A percentile compares a stretch with the other conserved stretches of the same genome.
Evolutionary conservation across 2,329 filamentous ascomycete genomes (phyloP).

Genomic region (Penicillium sp.): DNA sequence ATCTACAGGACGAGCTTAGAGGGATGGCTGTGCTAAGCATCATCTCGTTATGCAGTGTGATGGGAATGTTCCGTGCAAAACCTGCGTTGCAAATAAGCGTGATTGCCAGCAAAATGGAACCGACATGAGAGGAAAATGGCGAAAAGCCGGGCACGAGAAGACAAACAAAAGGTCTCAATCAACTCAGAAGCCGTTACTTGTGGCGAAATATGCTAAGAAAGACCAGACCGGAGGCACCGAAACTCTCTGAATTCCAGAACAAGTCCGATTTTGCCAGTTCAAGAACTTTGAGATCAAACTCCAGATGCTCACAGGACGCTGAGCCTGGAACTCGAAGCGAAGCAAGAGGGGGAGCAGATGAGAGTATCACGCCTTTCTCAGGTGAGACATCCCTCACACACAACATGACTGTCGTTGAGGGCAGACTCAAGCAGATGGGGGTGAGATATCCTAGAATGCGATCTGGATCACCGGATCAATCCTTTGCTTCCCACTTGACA

Average conservation of each 20-base stretch:
- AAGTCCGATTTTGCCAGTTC: neutral
- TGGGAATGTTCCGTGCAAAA: constrained; percentile 18
- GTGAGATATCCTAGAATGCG: constrained; percentile 11
- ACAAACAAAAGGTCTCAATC: neutral
- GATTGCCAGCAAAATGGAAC: constrained; percentile 11
- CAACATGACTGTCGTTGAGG: constrained; percentile 22
- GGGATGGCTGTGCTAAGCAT: too few species aligned
- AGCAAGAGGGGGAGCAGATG: neutral
- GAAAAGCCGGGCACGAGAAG: neutral
- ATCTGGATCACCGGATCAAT: constrained; percentile 6
- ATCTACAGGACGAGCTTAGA: neutral
- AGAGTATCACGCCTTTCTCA: constrained; percentile 11
- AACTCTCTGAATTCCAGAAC: too few species aligned
- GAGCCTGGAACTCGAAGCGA: neutral
- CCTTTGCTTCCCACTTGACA: constrained; percentile 11
- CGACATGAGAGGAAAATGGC: constrained; percentile 18
- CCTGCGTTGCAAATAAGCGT: constrained; percentile 11
- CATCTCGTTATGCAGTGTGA: constrained; percentile 15
- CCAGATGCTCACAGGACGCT: neutral
- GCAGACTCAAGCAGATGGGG: constrained; percentile 18
- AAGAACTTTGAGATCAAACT: neutral
- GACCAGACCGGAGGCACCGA: neutral
- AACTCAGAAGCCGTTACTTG: neutral
- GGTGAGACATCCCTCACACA: constrained; percentile 25
- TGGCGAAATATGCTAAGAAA: neutral